Conservation (phyloP, 2,329 filamentous ascomycete genomes). For the Chaetomiaceae sp. region DNA sequence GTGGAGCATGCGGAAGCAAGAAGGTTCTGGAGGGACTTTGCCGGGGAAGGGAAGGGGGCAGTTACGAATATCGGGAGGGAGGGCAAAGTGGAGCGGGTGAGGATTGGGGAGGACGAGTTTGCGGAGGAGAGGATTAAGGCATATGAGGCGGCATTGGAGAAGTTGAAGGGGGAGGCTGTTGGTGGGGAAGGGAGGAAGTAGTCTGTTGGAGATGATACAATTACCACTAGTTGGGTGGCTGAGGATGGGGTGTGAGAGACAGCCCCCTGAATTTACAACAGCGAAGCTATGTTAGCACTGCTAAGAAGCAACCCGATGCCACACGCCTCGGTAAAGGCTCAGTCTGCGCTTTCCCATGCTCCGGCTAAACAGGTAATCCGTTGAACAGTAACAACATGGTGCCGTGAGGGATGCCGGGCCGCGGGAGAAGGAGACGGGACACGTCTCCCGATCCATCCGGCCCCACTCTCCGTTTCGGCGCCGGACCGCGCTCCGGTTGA, state of each 20-base stretch:
- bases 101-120: constrained; percentile 45
- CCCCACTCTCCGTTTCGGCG: constrained; percentile 7
- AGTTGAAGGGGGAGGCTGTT: constrained; percentile 58
- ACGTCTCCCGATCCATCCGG: not conserved
- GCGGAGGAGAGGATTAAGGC: constrained; percentile 41
- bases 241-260: not conserved
- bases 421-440: not conserved
- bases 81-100: constrained; percentile 44
- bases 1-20: constrained; percentile 76
- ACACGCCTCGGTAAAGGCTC: too few species aligned
- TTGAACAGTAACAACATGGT: too few species aligned
- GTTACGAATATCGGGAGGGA: constrained; percentile 36
- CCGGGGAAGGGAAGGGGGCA: constrained; percentile 48
- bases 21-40: constrained; percentile 90
- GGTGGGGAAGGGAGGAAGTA: constrained; percentile 27
- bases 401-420: not conserved
- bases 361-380: too few species aligned
- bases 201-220: too few species aligned
- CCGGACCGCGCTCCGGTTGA: not conserved
- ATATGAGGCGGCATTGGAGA: constrained; percentile 56
- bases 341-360: too few species aligned
- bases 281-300: too few species aligned
- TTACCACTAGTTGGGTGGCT: too few species aligned
- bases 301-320: too few species aligned
- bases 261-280: not conserved